Percentiles rank a stretch among this genome's conserved stretches.
phyloP scores from a whole-genome alignment of 371 early-diverging fungal genomes.

The Syncephalastrum contaminatum region DNA sequence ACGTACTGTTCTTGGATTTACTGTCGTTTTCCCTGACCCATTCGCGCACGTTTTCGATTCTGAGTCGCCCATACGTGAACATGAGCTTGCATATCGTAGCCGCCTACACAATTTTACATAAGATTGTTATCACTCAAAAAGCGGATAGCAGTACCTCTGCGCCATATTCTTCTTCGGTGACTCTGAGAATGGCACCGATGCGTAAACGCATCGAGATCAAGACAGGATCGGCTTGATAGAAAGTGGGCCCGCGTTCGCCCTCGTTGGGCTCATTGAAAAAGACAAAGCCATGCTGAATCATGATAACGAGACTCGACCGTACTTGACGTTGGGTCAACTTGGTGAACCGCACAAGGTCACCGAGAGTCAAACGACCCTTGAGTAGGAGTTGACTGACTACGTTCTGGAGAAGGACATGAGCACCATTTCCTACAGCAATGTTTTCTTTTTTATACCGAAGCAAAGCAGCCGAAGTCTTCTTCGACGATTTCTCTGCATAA shows the following conservation, averaged over 20 bases:
- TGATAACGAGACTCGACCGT: constrained; percentile 35
- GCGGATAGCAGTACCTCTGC: constrained; percentile 48
- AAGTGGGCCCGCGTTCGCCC: constrained; percentile 58
- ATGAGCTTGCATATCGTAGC: constrained; percentile 26
- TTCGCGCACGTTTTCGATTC: constrained; percentile 23
- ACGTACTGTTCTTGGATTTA: constrained; percentile 31
- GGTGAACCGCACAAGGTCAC: constrained; percentile 42
- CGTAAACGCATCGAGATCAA: constrained; percentile 65
- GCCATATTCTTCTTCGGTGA: constrained; percentile 64
- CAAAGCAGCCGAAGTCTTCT: constrained; percentile 48
- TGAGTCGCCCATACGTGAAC: constrained; percentile 37
- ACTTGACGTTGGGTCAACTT: constrained; percentile 32
- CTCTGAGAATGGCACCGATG: constrained; percentile 63
- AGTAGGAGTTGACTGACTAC: constrained; percentile 38
- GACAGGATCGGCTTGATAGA: constrained; percentile 59
- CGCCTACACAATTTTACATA: constrained; percentile 16
- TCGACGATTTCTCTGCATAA: constrained; percentile 46
- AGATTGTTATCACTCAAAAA: constrained; percentile 7
- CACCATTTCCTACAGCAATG: too few species aligned
- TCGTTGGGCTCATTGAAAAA: constrained; percentile 58
- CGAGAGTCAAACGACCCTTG: constrained; percentile 44
- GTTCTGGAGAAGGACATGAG: constrained; percentile 19
- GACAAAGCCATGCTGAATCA: constrained; percentile 44
- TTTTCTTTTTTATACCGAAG: constrained; percentile 24
- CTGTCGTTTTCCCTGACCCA: constrained; percentile 29